phyloP scores from a whole-genome alignment of 2,329 filamentous ascomycete species.

The Ophiostoma sp. region DNA sequence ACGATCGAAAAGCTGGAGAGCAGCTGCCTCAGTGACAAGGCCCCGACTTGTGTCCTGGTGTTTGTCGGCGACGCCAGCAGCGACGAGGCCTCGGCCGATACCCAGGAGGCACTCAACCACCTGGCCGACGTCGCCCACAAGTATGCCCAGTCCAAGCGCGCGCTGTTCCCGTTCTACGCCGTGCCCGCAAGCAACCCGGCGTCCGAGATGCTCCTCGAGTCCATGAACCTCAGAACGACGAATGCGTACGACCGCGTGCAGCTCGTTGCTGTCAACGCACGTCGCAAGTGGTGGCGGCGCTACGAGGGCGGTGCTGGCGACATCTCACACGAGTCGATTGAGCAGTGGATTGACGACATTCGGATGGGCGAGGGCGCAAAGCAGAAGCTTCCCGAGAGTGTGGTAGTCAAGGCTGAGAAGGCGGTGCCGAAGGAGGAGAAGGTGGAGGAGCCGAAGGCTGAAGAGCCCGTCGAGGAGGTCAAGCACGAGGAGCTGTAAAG shows the following conservation, averaged over 20 bases:
- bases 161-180: constrained; percentile 81
- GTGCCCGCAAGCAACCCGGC: constrained; percentile 63
- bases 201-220: constrained; percentile 54
- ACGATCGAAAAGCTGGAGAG: constrained; percentile 64
- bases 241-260: constrained; percentile 53
- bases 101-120: constrained; percentile 58
- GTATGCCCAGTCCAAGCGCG: constrained; percentile 63
- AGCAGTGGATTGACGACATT: constrained; percentile 88
- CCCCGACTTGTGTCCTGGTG: constrained; percentile 79
- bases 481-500: constrained; percentile 47
- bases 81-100: constrained; percentile 34
- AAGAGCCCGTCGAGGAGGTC: constrained; percentile 31
- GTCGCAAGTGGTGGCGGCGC: constrained; percentile 81
- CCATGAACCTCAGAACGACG: constrained; percentile 58
- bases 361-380: constrained; percentile 84
- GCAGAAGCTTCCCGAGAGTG: constrained; percentile 66
- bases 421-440: constrained; percentile 39
- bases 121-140: constrained; percentile 76
- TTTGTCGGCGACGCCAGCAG: constrained; percentile 60
- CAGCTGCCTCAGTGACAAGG: constrained; percentile 72
- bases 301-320: constrained; percentile 52
- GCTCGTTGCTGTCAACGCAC: constrained; percentile 80
- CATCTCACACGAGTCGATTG: constrained; percentile 63
- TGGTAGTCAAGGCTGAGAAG: constrained; percentile 47
- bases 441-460: constrained; percentile 32